Evolutionary conservation across 805 yeast species (phyloP).

Genomic region (Candida methanosorbosa): DNA sequence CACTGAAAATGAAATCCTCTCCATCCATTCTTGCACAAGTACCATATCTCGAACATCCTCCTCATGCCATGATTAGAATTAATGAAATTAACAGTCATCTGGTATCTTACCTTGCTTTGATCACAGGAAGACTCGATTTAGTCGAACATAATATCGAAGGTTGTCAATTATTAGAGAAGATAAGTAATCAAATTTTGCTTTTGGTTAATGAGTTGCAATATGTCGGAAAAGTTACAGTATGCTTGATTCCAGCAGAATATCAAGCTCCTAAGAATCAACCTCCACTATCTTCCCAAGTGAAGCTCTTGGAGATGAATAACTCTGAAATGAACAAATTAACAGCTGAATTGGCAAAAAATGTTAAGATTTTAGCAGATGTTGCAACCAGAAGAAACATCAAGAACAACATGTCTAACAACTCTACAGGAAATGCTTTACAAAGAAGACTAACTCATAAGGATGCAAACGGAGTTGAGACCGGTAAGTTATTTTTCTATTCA

Average conservation of each 20-base stretch:
- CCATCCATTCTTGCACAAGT: constrained; percentile 18
- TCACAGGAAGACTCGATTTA: constrained; percentile 70
- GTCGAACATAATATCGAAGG: constrained; percentile 68
- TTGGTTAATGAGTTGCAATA: constrained; percentile 47
- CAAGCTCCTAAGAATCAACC: constrained; percentile 29
- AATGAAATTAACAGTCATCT: constrained; percentile 55
- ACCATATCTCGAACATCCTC: constrained; percentile 43
- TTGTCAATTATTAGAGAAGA: constrained; percentile 54
- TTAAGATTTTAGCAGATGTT: constrained; percentile 45
- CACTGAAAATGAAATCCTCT: constrained; percentile 12
- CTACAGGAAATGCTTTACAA: background rate
- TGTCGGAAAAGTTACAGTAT: constrained; percentile 13
- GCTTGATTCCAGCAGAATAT: constrained; percentile 10
- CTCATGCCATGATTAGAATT: constrained; percentile 53
- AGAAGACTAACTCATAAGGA: constrained; percentile 10
- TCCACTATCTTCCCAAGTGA: constrained; percentile 27
- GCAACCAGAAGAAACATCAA: constrained; percentile 14
- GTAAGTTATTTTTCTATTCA: constrained; percentile 41
- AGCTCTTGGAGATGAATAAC: constrained; percentile 38
- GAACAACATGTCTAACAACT: constrained; percentile 4
- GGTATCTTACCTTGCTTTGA: constrained; percentile 53
- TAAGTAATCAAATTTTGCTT: constrained; percentile 62
- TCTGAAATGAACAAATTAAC: constrained; percentile 41
- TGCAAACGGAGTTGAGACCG: constrained; percentile 1
- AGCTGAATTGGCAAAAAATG: constrained; percentile 56